phyloP scores from a whole-genome alignment of 1,139 yeast species.

The Kazachstania sp. region DNA sequence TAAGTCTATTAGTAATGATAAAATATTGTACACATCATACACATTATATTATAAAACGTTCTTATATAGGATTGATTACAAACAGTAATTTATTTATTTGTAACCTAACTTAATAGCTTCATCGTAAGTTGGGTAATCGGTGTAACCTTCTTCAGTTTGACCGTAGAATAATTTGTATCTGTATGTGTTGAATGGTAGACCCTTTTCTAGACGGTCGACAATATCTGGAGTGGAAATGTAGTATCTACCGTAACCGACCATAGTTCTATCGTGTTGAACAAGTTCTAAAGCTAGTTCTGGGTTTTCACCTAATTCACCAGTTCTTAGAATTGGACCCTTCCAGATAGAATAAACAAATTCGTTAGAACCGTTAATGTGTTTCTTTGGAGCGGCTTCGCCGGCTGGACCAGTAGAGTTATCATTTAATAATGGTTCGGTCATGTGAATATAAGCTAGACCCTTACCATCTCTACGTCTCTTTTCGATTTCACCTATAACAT shows the following conservation, averaged over 20 bases:
- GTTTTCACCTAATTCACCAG: conserved; percentile 35
- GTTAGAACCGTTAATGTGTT: conserved; percentile 22
- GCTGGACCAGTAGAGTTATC: background rate
- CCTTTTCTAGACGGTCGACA: conserved; percentile 2
- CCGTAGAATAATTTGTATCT: background rate
- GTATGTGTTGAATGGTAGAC: conserved; percentile 2
- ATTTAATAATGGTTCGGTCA: conserved; percentile 15
- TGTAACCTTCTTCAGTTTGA: conserved; percentile 2
- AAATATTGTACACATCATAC: background rate
- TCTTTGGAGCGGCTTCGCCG: conserved; percentile 12
- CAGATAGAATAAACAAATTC: conserved; percentile 36
- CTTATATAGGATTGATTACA: background rate
- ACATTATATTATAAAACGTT: background rate
- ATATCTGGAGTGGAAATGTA: conserved; percentile 4
- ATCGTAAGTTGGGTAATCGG: conserved; percentile 4
- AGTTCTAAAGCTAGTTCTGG: conserved; percentile 16
- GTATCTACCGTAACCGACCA: conserved; percentile 4
- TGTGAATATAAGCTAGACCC: conserved; percentile 43
- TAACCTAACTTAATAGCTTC: conserved; percentile 3
- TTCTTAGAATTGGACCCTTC: conserved; percentile 38
- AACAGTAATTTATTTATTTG: background rate
- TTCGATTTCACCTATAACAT: conserved; percentile 31
- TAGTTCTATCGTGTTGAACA: conserved; percentile 19
- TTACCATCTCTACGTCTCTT: conserved; percentile 17
- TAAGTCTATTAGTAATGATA: background rate